phyloP scores from a whole-genome alignment of 148 eudicot genomes.

The Fagopyrum homotropicum region DNA sequence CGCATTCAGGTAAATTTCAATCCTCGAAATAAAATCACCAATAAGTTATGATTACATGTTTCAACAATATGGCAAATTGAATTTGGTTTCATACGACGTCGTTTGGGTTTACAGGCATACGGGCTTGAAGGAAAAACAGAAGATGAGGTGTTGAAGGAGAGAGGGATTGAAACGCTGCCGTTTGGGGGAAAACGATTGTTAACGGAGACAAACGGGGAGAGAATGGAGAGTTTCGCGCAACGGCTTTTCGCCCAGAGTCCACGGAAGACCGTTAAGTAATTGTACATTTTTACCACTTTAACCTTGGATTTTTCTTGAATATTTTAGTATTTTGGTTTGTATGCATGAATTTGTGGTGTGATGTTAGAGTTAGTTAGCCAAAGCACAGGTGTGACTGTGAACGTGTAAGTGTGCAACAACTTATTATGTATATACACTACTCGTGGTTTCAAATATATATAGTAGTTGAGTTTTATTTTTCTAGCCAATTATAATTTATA shows the following conservation, averaged over 20 bases:
- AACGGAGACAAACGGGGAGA: conserved; percentile 71
- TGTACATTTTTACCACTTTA: neutral
- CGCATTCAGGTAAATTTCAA: conserved; percentile 68
- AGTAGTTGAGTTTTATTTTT: neutral
- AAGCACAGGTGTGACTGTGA: neutral
- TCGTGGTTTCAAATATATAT: neutral
- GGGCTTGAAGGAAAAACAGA: conserved; percentile 19
- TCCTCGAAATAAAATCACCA: neutral
- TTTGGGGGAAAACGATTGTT: conserved; percentile 86
- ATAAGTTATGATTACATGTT: too few species aligned
- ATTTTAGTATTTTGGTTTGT: neutral
- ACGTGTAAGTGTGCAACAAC: neutral
- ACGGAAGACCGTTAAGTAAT: conserved; percentile 45
- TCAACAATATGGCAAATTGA: neutral
- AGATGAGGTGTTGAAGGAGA: conserved; percentile 48
- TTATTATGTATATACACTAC: conserved; percentile 2
- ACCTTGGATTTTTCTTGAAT: neutral
- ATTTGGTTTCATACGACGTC: neutral
- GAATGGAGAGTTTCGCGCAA: conserved; percentile 67
- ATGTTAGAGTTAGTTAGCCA: neutral
- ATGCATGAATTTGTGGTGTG: neutral
- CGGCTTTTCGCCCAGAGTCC: conserved; percentile 81
- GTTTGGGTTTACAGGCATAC: neutral
- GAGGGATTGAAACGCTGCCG: conserved; percentile 69
- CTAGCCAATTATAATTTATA: neutral